Evolutionary conservation across 2,329 filamentous ascomycete genomes (phyloP), one percentile per base, ranked within the genome.

Genomic region (Zymoseptoria passerinii): DNA sequence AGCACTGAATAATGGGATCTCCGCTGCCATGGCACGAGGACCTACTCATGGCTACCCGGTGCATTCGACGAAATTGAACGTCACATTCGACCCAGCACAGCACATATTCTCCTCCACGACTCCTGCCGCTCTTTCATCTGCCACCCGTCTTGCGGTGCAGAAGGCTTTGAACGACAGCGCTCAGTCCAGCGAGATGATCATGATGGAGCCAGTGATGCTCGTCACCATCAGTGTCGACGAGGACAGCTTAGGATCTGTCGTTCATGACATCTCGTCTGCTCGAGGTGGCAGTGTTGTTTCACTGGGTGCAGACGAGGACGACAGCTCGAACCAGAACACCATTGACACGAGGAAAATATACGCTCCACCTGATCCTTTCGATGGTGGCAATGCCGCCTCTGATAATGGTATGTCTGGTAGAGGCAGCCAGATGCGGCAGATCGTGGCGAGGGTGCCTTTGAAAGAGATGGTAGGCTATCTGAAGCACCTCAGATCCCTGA

Each of bases 391-490:
- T 19, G 53, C 29, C 9, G 48, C 51, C 4, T 18, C 53, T 3
- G 54, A 54, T 5, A 55, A 52, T 9, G 65, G 60, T 8, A 61
- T 60, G 54, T 18, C 28, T 35, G 20, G 20, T 3, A 16, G 23
- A 70, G 65, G 59, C 66, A 52, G 66, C 72, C 66, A 73, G 80
- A 65, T 61, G 58, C 64, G 68, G 29, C 82, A 84, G 58, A 90
- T 99, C 65, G 85, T 87, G 9, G 94, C 92, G 20, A 85, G 89
- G 67, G 92, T 97, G 28, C 94, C 94, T 29, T 79, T 97, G 67
- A 95, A 94, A 75, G 92, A 97, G 74, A 96, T 97, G 90, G 86
- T 97, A 40, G 89, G 92, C 49, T 99, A 97, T 73, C 79, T 97
- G 66, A 90, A 90, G 71, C 89, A 95, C 70, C 75, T 99, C 63